phyloP scores from a whole-genome alignment of 345 rosid species.

The Lepidium sativum region DNA sequence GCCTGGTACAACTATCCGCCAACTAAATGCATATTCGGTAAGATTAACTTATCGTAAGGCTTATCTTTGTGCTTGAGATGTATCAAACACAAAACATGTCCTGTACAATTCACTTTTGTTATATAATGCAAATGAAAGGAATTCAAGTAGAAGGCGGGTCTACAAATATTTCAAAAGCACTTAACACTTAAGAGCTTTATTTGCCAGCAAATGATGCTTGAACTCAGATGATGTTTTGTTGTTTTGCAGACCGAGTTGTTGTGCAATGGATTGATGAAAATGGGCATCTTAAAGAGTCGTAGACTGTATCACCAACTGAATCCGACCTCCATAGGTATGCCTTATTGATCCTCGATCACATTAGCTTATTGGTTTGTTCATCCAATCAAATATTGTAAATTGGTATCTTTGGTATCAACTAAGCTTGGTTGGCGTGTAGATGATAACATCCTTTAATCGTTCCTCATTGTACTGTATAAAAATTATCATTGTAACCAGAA shows the following conservation, averaged over 20 bases:
- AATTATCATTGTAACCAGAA: neutral
- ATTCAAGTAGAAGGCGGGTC: neutral
- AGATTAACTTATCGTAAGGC: neutral
- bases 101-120: neutral
- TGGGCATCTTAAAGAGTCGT: constrained; percentile 56
- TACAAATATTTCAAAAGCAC: too few relatives aligned
- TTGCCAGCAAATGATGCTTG: neutral
- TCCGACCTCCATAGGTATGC: constrained; percentile 89
- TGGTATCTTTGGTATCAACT: neutral
- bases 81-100: neutral
- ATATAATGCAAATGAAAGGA: neutral
- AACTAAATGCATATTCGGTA: constrained; percentile 77
- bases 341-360: neutral
- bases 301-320: constrained; percentile 57
- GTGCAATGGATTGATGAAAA: constrained; percentile 62
- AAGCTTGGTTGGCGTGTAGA: neutral
- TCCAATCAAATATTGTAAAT: neutral
- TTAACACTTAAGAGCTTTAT: neutral
- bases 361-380: neutral
- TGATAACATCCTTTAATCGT: neutral
- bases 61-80: neutral
- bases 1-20: constrained; percentile 67
- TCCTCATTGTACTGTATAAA: neutral
- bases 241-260: constrained; percentile 57
- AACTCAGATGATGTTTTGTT: constrained; percentile 14